Evolutionary conservation across 73 alveolate genomes (phyloP).

Genomic region (Uronychia setigera): DNA sequence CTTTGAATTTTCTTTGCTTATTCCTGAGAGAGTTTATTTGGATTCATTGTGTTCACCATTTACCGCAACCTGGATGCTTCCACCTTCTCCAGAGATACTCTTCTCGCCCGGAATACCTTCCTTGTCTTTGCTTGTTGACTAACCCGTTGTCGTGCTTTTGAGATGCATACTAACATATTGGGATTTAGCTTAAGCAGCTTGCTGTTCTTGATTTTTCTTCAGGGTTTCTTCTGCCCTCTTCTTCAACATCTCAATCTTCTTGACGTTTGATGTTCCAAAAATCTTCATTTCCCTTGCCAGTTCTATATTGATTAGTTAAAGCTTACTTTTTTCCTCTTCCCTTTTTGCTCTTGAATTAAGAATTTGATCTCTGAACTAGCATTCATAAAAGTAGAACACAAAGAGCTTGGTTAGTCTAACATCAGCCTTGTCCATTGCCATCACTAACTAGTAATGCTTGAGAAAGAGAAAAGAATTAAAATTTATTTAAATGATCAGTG

Average conservation of each 20-base stretch:
- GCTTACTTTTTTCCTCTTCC: background rate
- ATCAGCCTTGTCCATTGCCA: too few species aligned
- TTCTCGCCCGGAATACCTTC: background rate
- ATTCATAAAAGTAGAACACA: background rate
- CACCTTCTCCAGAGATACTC: background rate
- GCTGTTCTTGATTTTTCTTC: too few species aligned
- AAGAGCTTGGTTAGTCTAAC: background rate
- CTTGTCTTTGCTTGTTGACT: background rate
- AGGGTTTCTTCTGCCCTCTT: background rate
- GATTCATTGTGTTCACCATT: background rate
- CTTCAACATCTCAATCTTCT: background rate
- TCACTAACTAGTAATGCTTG: too few species aligned
- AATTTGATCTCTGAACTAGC: background rate
- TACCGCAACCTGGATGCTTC: too few species aligned
- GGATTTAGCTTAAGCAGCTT: too few species aligned
- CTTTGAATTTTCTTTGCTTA: background rate
- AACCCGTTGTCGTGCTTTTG: too few species aligned
- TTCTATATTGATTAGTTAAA: too few species aligned
- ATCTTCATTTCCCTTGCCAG: background rate
- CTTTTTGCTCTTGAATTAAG: background rate
- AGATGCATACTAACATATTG: too few species aligned
- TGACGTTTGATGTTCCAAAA: background rate
- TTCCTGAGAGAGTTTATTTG: background rate
- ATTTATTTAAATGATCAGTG: too few species aligned
- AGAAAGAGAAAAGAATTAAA: too few species aligned